Percentiles rank a stretch among this genome's conserved stretches.
Evolutionary conservation across 768 basidiomycete species (phyloP).

Genomic region (Mrakia gelida): DNA sequence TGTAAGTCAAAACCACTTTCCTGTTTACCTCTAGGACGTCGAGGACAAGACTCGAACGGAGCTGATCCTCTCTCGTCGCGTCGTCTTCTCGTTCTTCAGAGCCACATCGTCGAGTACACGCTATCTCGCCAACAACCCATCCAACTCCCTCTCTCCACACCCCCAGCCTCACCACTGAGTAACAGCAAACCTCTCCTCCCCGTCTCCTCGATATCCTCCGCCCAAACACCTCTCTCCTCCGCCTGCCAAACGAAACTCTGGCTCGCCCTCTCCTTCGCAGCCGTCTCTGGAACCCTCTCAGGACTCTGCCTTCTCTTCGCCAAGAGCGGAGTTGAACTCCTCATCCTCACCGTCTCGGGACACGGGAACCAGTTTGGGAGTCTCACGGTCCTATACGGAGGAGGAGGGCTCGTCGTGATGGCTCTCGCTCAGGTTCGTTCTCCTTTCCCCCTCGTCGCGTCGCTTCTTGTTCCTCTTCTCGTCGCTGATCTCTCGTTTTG

Average conservation of each 20-base stretch:
- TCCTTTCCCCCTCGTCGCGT: not conserved
- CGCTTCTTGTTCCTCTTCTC: not conserved
- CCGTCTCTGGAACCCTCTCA: slow-evolving; percentile 78
- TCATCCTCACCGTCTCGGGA: slow-evolving; percentile 64
- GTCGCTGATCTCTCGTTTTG: not conserved
- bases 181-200: slow-evolving; percentile 36
- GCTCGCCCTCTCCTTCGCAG: slow-evolving; percentile 78
- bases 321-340: slow-evolving; percentile 85
- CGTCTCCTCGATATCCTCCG: not conserved
- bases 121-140: slow-evolving; percentile 42
- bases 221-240: not conserved
- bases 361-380: slow-evolving; percentile 34
- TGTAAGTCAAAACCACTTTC: slow-evolving; percentile 48
- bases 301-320: slow-evolving; percentile 92
- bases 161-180: slow-evolving; percentile 30
- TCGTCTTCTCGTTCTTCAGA: slow-evolving; percentile 49
- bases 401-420: slow-evolving; percentile 21
- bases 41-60: not conserved
- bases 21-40: not conserved
- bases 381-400: slow-evolving; percentile 16
- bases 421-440: slow-evolving; percentile 28
- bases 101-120: slow-evolving; percentile 67
- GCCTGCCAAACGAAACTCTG: slow-evolving; percentile 42
- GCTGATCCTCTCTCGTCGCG: not conserved
- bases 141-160: slow-evolving; percentile 28